Evolutionary conservation across 208 protist genomes (phyloP).

Genomic region (Acanthamoeba lenticulata): DNA sequence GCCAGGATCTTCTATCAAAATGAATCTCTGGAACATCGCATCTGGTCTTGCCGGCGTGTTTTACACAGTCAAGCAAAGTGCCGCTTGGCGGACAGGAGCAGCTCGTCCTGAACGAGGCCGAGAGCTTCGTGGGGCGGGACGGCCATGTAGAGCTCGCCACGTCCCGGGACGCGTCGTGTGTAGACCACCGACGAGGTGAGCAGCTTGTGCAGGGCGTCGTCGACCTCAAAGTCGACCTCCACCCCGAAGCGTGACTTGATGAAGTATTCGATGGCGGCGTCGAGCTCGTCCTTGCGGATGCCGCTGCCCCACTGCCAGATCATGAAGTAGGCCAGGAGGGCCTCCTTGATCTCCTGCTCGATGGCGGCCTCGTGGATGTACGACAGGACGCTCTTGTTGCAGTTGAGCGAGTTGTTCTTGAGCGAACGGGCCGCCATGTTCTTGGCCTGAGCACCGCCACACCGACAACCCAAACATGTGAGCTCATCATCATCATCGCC

Average conservation of each 20-base stretch:
- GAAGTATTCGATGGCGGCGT: slow-evolving; percentile 44
- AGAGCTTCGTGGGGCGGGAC: not conserved
- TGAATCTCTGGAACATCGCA: no score
- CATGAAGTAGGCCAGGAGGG: slow-evolving; percentile 42
- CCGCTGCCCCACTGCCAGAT: slow-evolving; percentile 51
- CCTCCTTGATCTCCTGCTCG: slow-evolving; percentile 66
- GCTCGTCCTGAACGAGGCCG: not conserved
- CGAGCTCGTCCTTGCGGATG: slow-evolving; percentile 37
- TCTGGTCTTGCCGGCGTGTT: no score
- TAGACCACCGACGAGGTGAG: not conserved
- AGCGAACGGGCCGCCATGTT: slow-evolving; percentile 48
- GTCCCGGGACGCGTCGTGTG: not conserved
- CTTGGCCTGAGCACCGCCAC: not conserved
- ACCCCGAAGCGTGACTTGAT: slow-evolving; percentile 24
- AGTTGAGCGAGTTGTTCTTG: slow-evolving; percentile 57
- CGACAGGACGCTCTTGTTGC: slow-evolving; percentile 62
- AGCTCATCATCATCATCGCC: not conserved
- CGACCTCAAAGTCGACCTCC: slow-evolving; percentile 65
- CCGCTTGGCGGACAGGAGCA: not conserved
- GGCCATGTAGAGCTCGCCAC: not conserved
- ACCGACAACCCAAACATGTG: not conserved
- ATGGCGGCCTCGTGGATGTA: slow-evolving; percentile 49
- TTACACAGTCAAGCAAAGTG: not conserved
- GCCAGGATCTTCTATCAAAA: no score
- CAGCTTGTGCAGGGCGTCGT: slow-evolving; percentile 57